Percentiles rank a stretch among this genome's conserved stretches.
Conservation (phyloP, 2,329 filamentous ascomycete genomes). For the Fusarium sp. region DNA sequence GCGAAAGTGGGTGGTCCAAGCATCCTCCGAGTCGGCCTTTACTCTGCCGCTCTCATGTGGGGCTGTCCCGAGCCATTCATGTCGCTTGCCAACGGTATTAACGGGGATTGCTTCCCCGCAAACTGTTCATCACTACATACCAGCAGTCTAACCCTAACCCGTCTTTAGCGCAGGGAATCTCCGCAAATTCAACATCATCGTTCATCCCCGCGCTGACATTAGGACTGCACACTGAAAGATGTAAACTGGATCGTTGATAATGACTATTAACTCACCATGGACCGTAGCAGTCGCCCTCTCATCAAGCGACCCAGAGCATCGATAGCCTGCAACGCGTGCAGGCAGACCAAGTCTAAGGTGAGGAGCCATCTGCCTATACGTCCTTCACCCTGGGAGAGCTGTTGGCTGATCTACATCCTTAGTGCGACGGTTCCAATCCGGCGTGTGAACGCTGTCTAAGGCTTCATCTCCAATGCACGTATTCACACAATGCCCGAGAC, state of each 20-base stretch:
- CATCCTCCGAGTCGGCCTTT: neutral
- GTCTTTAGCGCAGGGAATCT: neutral
- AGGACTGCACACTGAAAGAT: no score
- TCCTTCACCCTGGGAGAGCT: neutral
- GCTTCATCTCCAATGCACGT: neutral
- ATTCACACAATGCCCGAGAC: neutral
- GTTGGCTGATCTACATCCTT: neutral
- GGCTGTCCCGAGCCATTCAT: neutral
- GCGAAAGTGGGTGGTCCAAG: neutral
- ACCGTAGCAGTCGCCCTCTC: slow-evolving; percentile 22
- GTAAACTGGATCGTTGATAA: no score
- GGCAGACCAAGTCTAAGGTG: slow-evolving; percentile 40
- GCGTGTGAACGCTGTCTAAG: slow-evolving; percentile 39
- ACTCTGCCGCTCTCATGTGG: neutral
- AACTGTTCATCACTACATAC: neutral
- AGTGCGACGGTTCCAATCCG: slow-evolving; percentile 38
- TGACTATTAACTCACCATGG: neutral
- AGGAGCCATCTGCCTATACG: neutral
- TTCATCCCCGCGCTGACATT: neutral
- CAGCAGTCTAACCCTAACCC: neutral
- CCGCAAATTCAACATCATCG: neutral
- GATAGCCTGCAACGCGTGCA: no score
- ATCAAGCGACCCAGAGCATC: slow-evolving; percentile 35
- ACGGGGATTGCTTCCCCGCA: neutral
- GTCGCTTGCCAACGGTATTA: neutral